Evolutionary conservation across 2,329 filamentous ascomycete genomes (phyloP), one percentile per base, ranked within the genome.

Genomic region (Aureobasidium sp.): DNA sequence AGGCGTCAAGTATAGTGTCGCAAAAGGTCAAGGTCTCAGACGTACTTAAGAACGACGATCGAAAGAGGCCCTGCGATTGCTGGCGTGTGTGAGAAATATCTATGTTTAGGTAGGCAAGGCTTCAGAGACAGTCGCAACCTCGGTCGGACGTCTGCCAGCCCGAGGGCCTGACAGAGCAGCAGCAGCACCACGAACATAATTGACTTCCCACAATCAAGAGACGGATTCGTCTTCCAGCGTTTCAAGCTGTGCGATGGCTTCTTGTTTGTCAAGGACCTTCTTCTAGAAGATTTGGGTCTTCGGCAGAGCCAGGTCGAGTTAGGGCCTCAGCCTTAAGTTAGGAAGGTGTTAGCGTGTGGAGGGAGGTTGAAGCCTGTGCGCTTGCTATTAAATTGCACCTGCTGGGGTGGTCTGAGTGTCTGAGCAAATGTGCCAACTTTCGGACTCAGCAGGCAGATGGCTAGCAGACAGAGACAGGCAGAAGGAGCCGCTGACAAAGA

Each of bases 241-340:
- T 42, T 60, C 57, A 49, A 34, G 25, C 45, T 60, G 44, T 42
- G 57, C 36, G 45, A 59, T 60, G 44, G 57, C 27, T 36, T 60
- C 25, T 27, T 31, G 29, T 31, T 31, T 42, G 34, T 34, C 34
- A 36, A 49, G 29, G 27, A 8, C 45, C 34, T 42, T 42, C 36
- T 60, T 49, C 45, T 60, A 49, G 45, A 60, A 60, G 44, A 60
- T 45, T 41, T 45, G 57, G 36, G 36, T 49, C 45, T 51, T 29
- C 45, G 57, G 45, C n/a, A 58, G 41, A 51, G 25, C 17, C 45
- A 42, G 44, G 45, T 60, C 22, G 57, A 47, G 12, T 60, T 60
- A 42, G 57, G 45, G 44, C 57, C 57, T 60, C 57, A 60, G 57
- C 57, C 57, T 60, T 60, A 60, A 60, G 44, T 49, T 49, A 42